These are phyloP conservation scores for Fusarium burgessii DNA, from an alignment of 2,329 filamentous ascomycete species.

Conservation along the genomic window DNA sequence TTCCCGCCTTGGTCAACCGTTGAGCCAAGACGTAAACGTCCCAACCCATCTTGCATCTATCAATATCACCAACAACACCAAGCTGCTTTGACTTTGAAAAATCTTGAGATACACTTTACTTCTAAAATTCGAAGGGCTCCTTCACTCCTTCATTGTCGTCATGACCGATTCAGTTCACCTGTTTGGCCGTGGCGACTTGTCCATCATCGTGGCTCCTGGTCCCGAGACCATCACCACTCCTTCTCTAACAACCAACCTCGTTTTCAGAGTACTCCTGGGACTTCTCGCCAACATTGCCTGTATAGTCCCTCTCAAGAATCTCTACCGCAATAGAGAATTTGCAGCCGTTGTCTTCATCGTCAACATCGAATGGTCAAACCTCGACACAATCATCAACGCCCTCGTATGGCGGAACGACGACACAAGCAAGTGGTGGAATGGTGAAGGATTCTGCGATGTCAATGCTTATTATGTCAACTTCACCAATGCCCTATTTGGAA, in stretches of 20 bases:
- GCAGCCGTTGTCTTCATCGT: conserved; percentile 63
- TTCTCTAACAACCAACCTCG: conserved; percentile 58
- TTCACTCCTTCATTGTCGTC: neutral
- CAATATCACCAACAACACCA: conserved; percentile 17
- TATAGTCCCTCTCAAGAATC: conserved; percentile 63
- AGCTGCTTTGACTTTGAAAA: conserved; percentile 15
- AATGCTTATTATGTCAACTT: conserved; percentile 62
- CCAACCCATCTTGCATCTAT: conserved; percentile 10
- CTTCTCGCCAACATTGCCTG: conserved; percentile 59
- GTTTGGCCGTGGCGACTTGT: conserved; percentile 36
- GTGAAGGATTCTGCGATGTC: conserved; percentile 66
- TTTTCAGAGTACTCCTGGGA: conserved; percentile 62
- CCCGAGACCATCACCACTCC: conserved; percentile 46
- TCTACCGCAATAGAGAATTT: conserved; percentile 66
- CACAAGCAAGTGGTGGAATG: conserved; percentile 63
- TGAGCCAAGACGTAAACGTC: conserved; percentile 32
- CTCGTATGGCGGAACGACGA: conserved; percentile 67
- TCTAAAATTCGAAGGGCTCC: neutral
- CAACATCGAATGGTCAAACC: conserved; percentile 60
- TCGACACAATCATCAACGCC: conserved; percentile 62
- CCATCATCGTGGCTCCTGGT: conserved; percentile 40
- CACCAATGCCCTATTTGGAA: conserved; percentile 59
- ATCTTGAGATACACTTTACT: neutral
- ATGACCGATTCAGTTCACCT: conserved; percentile 36
- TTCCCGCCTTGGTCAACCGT: conserved; percentile 33